Percentiles rank a stretch among this genome's conserved stretches.
These are phyloP conservation scores for Boletellus deceptivus DNA, from an alignment of 1,284 basidiomycete genomes.

Conservation along the genomic window DNA sequence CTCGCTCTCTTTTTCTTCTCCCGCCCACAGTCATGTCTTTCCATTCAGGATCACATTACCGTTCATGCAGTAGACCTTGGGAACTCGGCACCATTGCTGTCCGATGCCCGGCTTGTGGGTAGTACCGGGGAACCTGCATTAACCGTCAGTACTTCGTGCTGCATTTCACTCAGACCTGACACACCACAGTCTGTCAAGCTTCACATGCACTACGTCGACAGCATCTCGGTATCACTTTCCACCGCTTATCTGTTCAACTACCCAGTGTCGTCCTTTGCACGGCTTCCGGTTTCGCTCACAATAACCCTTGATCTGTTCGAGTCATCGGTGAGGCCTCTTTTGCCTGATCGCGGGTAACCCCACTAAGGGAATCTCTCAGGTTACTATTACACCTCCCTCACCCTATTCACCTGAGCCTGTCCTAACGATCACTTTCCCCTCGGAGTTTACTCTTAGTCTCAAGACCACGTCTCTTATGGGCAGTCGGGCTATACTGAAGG, in stretches of 20 bases:
- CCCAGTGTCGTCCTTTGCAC: constrained; percentile 74
- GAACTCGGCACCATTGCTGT: constrained; percentile 62
- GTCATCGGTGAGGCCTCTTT: constrained; percentile 50
- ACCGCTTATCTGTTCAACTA: constrained; percentile 83
- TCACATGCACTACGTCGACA: constrained; percentile 68
- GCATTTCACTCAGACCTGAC: constrained; percentile 7
- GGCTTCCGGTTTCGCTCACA: constrained; percentile 75
- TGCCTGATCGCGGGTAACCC: constrained; percentile 3
- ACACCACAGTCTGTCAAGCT: constrained; percentile 45
- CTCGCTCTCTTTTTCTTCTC: background rate
- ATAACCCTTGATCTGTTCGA: constrained; percentile 77
- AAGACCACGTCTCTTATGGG: constrained; percentile 78
- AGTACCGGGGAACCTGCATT: constrained; percentile 9
- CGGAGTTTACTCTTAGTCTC: constrained; percentile 65
- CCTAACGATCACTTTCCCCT: constrained; percentile 60
- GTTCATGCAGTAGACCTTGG: constrained; percentile 76
- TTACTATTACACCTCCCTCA: constrained; percentile 50
- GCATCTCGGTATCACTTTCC: constrained; percentile 71
- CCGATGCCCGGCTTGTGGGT: constrained; percentile 50
- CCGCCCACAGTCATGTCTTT: constrained; percentile 2
- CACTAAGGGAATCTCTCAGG: constrained; percentile 34
- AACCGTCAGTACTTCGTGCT: constrained; percentile 19
- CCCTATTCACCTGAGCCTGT: constrained; percentile 47
- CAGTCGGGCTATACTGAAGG: constrained; percentile 78
- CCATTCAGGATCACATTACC: constrained; percentile 66